These are phyloP conservation scores for Babesia bigemina DNA, from an alignment of 169 alveolate species.

Conservation along the genomic window DNA sequence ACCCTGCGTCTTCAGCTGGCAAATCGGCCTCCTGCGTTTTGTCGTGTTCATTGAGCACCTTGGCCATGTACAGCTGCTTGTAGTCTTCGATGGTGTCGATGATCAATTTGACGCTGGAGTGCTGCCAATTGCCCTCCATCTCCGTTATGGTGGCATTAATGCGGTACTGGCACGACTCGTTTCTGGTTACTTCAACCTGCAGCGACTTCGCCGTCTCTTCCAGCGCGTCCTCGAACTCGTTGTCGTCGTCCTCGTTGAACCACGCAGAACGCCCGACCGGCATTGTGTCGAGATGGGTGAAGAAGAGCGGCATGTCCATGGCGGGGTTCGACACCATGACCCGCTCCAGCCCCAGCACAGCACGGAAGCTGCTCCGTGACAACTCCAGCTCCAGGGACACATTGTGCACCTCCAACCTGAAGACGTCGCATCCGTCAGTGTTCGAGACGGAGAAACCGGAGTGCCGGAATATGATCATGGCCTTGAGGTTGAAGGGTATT, in stretches of 20 bases:
- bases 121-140: constrained; percentile 69
- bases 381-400: constrained; percentile 35
- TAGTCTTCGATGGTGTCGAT: constrained; percentile 62
- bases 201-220: constrained; percentile 62
- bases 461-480: constrained; percentile 55
- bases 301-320: constrained; percentile 58
- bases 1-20: no score
- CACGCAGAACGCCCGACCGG: not conserved
- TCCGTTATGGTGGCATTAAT: constrained; percentile 44
- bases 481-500: constrained; percentile 21
- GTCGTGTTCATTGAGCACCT: not conserved
- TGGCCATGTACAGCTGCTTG: constrained; percentile 9
- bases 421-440: constrained; percentile 37
- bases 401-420: constrained; percentile 66
- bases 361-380: constrained; percentile 2
- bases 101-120: constrained; percentile 45
- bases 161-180: not conserved
- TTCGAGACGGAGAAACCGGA: constrained; percentile 64
- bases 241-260: constrained; percentile 20
- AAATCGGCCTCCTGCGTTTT: no score
- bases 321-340: constrained; percentile 61
- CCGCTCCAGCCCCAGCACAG: constrained; percentile 43
- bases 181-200: constrained; percentile 27
- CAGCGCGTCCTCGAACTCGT: constrained; percentile 64
- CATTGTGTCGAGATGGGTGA: constrained; percentile 21